Evolutionary conservation across 1,139 yeast genomes (phyloP), one percentile per base, ranked within the genome.

Genomic region (Suhomyces chickasaworum): DNA sequence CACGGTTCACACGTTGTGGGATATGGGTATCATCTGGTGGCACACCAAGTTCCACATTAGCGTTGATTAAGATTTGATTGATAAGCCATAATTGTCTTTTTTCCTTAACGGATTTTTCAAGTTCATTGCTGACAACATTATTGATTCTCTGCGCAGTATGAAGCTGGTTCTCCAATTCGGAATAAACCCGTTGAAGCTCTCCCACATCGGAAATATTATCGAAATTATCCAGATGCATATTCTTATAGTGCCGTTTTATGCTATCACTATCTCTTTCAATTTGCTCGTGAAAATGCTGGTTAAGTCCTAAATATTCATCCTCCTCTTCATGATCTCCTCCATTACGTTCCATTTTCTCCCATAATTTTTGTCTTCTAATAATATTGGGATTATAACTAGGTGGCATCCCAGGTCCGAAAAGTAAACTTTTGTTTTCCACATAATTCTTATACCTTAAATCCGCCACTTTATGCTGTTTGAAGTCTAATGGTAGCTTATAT

Each of bases 51-150:
- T 62, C 56, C 21, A 77, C 57, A 50, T 81, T 71, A 27, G 73
- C 75, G 57, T 84, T 86, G 36, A 86, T 56, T 20, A 85, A 60
- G 25, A 71, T 54, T 58, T 87, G 91, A 53, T 82, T 86, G 21
- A 74, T 72, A 4, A 74, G 53, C 85, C 88, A 82, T 37, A 75
- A 63, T 40, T 66, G 65, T 42, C 81, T 61, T 49, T 75, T 75
- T 39, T 71, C 68, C 23, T 61, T 54, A 10, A 71, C 64, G 7
- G 73, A 58, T 4, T 56, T 53, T 2, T 65, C 60, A 31, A 83
- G 67, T 48, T 80, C 75, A 4, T 55, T 56, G 12, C 71, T 70
- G 32, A 85, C 71, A 13, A 77, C 55, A 41, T 69, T 62, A 46
- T 80, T 74, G 18, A 83, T 70, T 46, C 74, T 77, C n/a, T 66